Evolutionary conservation across 2,329 filamentous ascomycete genomes (phyloP).

Genomic region (Sporothrix euskadiensis): DNA sequence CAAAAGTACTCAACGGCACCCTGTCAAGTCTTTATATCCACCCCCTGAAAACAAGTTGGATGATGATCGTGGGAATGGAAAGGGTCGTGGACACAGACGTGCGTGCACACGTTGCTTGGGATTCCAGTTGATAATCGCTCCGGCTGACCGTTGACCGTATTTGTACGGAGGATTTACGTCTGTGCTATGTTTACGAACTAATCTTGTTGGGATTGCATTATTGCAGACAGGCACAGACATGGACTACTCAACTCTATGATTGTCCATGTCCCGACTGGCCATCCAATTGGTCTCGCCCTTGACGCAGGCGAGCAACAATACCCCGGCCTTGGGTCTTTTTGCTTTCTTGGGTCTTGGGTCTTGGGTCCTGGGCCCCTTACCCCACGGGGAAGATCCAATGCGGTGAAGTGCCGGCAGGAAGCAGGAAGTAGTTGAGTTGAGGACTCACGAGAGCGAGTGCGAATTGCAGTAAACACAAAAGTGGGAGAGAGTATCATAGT

Average conservation of each 20-base stretch:
- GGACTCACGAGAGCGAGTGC: not conserved
- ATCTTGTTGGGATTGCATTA: too few relatives aligned
- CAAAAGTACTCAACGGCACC: not conserved
- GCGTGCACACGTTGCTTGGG: not conserved
- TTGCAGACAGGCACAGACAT: too few relatives aligned
- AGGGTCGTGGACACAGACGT: not conserved
- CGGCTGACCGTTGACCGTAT: slow-evolving; percentile 1
- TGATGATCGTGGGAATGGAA: not conserved
- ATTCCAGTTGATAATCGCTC: not conserved
- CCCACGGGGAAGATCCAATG: slow-evolving; percentile 1
- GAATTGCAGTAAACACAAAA: not conserved
- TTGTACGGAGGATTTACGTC: not conserved
- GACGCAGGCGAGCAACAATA: not conserved
- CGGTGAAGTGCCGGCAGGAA: slow-evolving; percentile 2
- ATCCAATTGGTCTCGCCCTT: not conserved
- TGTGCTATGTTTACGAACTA: not conserved
- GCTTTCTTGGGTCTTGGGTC: not conserved
- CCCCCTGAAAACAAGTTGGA: not conserved
- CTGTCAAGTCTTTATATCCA: slow-evolving; percentile 3
- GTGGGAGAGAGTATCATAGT: not conserved
- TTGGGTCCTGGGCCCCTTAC: not conserved
- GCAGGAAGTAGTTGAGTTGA: not conserved
- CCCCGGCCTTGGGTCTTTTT: not conserved
- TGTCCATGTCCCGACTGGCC: not conserved
- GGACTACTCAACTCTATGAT: not conserved